These are phyloP conservation scores for Bruguiera sexangula DNA, from an alignment of 345 rosid genomes.

Conservation along the genomic window DNA sequence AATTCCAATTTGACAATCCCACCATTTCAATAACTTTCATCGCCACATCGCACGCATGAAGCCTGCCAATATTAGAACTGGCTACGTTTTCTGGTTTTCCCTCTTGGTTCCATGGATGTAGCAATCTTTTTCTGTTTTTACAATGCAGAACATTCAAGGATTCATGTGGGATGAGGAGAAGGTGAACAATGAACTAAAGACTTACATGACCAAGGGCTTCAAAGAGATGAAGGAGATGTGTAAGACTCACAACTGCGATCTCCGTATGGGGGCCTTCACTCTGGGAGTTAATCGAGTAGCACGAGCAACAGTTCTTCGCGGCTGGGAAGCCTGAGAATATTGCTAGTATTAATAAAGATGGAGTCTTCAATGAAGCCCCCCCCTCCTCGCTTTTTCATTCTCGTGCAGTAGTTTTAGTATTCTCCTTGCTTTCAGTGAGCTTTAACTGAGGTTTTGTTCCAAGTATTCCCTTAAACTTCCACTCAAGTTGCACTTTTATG, in stretches of 20 bases:
- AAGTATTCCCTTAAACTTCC: conserved; percentile 7
- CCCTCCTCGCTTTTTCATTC: background rate
- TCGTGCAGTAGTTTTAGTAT: conserved; percentile 1
- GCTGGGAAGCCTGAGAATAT: conserved; percentile 79
- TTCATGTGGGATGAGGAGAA: conserved; percentile 97
- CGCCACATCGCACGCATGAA: background rate
- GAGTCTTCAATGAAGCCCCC: conserved; percentile 8
- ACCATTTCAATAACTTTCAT: background rate
- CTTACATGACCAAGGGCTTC: conserved; percentile 82
- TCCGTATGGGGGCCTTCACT: conserved; percentile 98
- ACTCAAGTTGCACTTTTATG: background rate
- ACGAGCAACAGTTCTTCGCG: conserved; percentile 76
- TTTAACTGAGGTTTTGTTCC: conserved; percentile 12
- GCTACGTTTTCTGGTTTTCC: background rate
- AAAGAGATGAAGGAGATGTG: conserved; percentile 84
- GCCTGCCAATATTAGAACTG: background rate
- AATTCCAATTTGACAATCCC: background rate
- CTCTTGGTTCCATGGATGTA: background rate
- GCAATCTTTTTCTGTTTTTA: background rate
- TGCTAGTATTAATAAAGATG: conserved; percentile 23
- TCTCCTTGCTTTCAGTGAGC: conserved; percentile 10
- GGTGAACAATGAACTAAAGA: conserved; percentile 72
- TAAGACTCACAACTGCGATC: conserved; percentile 71
- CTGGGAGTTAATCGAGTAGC: conserved; percentile 96
- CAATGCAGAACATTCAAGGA: conserved; percentile 84